phyloP scores from a whole-genome alignment of 1,139 yeast genomes.

The Insectozyma bohioensis region DNA sequence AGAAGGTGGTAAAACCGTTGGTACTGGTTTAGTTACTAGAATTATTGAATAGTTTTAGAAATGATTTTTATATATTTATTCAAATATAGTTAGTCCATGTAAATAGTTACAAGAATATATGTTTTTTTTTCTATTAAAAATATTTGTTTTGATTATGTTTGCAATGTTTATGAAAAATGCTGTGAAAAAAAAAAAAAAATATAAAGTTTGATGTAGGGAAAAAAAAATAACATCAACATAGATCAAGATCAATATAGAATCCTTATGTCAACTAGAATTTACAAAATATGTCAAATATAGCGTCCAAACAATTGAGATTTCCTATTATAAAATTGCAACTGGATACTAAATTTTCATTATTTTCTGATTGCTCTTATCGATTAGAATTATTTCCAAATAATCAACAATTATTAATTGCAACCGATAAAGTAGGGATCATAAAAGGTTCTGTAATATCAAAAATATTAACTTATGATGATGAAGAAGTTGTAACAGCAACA shows the following conservation, averaged over 20 bases:
- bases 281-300: constrained; percentile 3
- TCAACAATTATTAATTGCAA: constrained; percentile 28
- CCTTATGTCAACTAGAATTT: not conserved
- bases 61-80: constrained; percentile 1
- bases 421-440: constrained; percentile 21
- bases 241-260: no score
- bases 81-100: not conserved
- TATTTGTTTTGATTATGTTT: no score
- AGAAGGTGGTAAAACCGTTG: constrained; percentile 99
- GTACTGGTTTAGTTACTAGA: constrained; percentile 97
- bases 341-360: constrained; percentile 19
- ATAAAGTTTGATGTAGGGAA: not conserved
- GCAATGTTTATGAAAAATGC: no score
- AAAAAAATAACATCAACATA: not conserved
- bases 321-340: constrained; percentile 9
- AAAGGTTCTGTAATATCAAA: constrained; percentile 25
- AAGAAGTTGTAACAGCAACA: constrained; percentile 48
- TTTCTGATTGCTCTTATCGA: constrained; percentile 12
- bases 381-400: constrained; percentile 26
- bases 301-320: constrained; percentile 7
- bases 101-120: constrained; percentile 1
- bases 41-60: constrained; percentile 63
- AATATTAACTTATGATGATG: constrained; percentile 50
- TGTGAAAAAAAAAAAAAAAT: not conserved
- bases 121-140: no score